phyloP scores from a whole-genome alignment of 2,329 filamentous ascomycete species.

The Ophiocordyceps polyrhachis-furcata region DNA sequence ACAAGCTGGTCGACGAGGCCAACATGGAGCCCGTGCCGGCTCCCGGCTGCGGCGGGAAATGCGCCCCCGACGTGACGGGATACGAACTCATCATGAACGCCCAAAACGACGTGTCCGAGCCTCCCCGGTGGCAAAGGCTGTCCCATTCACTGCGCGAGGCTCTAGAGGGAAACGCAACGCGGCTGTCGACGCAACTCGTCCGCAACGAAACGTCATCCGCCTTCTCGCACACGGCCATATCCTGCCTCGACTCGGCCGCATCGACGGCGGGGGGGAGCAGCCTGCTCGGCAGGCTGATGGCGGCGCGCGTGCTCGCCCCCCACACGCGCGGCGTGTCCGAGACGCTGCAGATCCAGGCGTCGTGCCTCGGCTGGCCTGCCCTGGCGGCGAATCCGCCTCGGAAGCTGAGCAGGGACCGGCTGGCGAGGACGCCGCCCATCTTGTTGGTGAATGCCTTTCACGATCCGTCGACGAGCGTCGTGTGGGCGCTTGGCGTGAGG shows the following conservation, averaged over 20 bases:
- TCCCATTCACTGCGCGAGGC: neutral
- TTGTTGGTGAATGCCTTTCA: neutral
- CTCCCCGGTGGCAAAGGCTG: neutral
- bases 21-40: neutral
- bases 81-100: neutral
- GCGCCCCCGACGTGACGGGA: neutral
- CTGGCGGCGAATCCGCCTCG: neutral
- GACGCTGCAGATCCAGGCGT: neutral
- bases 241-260: no score
- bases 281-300: neutral
- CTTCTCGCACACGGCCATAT: conserved; percentile 1
- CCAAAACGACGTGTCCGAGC: neutral
- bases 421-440: neutral
- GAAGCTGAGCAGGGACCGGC: neutral
- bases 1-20: neutral
- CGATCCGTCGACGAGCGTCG: neutral
- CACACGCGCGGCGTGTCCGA: conserved; percentile 1
- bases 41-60: neutral
- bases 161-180: neutral
- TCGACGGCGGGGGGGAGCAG: no score
- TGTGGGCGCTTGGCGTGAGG: neutral
- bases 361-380: conserved; percentile 1
- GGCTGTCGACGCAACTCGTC: neutral
- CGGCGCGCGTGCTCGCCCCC: neutral
- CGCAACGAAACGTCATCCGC: neutral